These are phyloP conservation scores for Starmerella lactis-condensi DNA, from an alignment of 805 yeast genomes.

Conservation along the genomic window DNA sequence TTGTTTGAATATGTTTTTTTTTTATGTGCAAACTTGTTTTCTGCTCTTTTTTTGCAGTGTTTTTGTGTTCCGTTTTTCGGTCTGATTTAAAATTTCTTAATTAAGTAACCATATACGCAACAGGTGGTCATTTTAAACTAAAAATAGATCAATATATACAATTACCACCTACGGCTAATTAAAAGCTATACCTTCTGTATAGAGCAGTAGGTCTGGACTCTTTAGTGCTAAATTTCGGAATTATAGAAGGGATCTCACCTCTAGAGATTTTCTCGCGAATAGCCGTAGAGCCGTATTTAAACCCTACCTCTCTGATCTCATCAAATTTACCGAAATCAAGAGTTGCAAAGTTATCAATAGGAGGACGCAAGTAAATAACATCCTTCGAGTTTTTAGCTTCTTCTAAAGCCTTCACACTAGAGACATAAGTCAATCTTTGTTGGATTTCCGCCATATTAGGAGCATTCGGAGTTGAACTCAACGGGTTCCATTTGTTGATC, in stretches of 20 bases:
- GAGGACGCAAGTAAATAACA: slow-evolving; percentile 77
- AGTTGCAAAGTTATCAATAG: slow-evolving; percentile 80
- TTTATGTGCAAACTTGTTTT: too few relatives aligned
- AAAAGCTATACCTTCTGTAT: slow-evolving; percentile 13
- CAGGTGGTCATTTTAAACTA: neutral
- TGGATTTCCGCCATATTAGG: slow-evolving; percentile 94
- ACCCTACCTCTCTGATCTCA: slow-evolving; percentile 70
- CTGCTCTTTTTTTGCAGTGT: too few relatives aligned
- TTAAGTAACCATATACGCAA: too few relatives aligned
- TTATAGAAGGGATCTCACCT: slow-evolving; percentile 40
- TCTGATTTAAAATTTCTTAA: too few relatives aligned
- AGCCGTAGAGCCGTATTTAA: slow-evolving; percentile 45
- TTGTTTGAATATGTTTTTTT: too few relatives aligned
- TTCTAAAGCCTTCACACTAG: slow-evolving; percentile 84
- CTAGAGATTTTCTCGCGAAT: slow-evolving; percentile 35
- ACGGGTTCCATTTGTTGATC: slow-evolving; percentile 73
- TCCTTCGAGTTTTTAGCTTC: slow-evolving; percentile 71
- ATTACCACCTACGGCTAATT: too few relatives aligned
- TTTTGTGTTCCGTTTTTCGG: too few relatives aligned
- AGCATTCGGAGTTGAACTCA: slow-evolving; percentile 66
- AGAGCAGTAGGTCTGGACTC: too few relatives aligned
- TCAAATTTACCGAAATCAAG: slow-evolving; percentile 82
- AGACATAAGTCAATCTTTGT: slow-evolving; percentile 78
- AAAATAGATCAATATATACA: neutral
- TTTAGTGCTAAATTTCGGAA: slow-evolving; percentile 14